Evolutionary conservation across 1,284 basidiomycete genomes (phyloP), one percentile per base, ranked within the genome.

Genomic region (Trametes sp.): DNA sequence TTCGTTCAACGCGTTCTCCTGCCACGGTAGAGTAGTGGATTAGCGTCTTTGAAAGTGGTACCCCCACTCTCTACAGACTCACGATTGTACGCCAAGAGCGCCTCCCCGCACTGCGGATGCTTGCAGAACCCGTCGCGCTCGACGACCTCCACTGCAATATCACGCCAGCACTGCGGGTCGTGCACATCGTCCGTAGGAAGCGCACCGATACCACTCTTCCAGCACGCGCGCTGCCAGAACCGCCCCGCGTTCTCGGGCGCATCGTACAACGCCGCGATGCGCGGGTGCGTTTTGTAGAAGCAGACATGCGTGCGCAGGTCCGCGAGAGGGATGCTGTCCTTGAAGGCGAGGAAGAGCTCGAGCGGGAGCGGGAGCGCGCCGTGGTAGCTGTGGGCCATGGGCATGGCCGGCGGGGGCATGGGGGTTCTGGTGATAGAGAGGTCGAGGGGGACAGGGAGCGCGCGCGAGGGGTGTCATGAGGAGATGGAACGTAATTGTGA

Each of bases 261-360:
- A 26, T 57, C 57, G 48, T 57, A 57, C 13, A 58, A 44, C 46
- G 49, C 42, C 3, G 56, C 49, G 2, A 58, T 24, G 28, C 35
- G 31, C 19, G 49, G 21, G 23, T 33, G 21, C 1, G 46, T 48
- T 10, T 44, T 29, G 31, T 58, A 59, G 50, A 54, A 66, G 53
- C 60, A 67, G 16, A 64, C 63, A 36, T 62, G 62, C 9, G 63
- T 67, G 38, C 56, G 57, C 11, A 67, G 36, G 48, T 67, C 65
- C 8, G 44, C 28, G 14, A 42, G 24, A 8, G 53, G 45, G 23
- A 67, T 62, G 14, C 9, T 21, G 24, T 53, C 36, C 23, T 59
- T 59, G 57, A 67, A 57, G 21, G 41, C 14, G 29, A 54, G 49
- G 26, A 64, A 51, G 13, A 67, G 31, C 57, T 67, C 65, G 38